Evolutionary conservation across 1,139 yeast species (phyloP).

Genomic region (Taphrina sp.): DNA sequence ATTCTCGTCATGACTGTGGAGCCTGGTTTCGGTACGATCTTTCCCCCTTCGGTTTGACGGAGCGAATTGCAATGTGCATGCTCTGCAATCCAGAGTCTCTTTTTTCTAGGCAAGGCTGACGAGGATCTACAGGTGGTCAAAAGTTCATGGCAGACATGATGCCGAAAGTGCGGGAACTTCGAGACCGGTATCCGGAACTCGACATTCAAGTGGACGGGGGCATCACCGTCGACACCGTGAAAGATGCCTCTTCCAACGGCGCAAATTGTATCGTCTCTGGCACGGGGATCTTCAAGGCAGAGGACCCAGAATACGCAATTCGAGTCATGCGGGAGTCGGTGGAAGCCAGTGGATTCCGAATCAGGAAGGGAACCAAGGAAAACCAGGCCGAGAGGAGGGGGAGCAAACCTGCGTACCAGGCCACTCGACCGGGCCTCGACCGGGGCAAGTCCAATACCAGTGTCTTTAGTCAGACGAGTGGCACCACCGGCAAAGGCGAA

Average conservation of each 20-base stretch:
- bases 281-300: constrained; percentile 59
- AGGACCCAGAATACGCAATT: constrained; percentile 72
- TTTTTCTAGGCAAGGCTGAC: no score
- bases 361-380: constrained; percentile 14
- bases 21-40: constrained; percentile 33
- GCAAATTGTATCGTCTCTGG: constrained; percentile 99
- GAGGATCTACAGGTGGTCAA: constrained; percentile 88
- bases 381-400: constrained; percentile 13
- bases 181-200: constrained; percentile 70
- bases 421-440: neutral
- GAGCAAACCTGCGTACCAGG: neutral
- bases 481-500: neutral
- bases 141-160: constrained; percentile 93
- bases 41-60: no score
- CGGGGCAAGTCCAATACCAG: neutral
- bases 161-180: constrained; percentile 76
- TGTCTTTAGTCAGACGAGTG: neutral
- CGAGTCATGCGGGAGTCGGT: constrained; percentile 64
- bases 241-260: constrained; percentile 85
- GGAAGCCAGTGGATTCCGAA: constrained; percentile 37
- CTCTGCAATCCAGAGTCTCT: no score
- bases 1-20: constrained; percentile 64
- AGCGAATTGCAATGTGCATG: no score
- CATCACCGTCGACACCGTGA: constrained; percentile 77
- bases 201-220: constrained; percentile 98